These are phyloP conservation scores for Parastagonospora avenae DNA, from an alignment of 2,329 filamentous ascomycete genomes.

Conservation along the genomic window DNA sequence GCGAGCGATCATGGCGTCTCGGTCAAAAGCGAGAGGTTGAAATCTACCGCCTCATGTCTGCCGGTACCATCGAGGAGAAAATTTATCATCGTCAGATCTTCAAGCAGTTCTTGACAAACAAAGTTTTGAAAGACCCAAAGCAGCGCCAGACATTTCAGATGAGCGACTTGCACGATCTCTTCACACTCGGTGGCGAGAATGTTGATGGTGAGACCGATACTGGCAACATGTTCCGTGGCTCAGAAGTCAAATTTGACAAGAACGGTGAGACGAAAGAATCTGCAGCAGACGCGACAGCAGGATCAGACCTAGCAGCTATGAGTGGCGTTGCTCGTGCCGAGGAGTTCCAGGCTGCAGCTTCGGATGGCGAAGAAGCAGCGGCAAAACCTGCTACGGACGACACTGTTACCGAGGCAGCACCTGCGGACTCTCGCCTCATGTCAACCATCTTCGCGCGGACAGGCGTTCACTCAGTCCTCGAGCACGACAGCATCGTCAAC, in stretches of 20 bases:
- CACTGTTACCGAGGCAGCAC: constrained; percentile 10
- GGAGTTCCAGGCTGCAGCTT: constrained; percentile 43
- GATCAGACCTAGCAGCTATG: constrained; percentile 42
- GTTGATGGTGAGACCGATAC: constrained; percentile 76
- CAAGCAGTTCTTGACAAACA: constrained; percentile 97
- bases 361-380: constrained; percentile 29
- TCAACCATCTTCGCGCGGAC: constrained; percentile 86
- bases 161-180: constrained; percentile 89
- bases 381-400: constrained; percentile 14
- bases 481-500: constrained; percentile 85
- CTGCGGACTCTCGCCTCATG: constrained; percentile 70
- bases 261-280: constrained; percentile 26
- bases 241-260: constrained; percentile 69
- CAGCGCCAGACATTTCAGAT: constrained; percentile 90
- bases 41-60: constrained; percentile 97
- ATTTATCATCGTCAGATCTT: constrained; percentile 99
- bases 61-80: constrained; percentile 98
- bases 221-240: constrained; percentile 83
- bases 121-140: constrained; percentile 91
- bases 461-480: constrained; percentile 86
- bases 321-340: constrained; percentile 52
- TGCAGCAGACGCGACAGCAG: constrained; percentile 27
- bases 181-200: constrained; percentile 72
- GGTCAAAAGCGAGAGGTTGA: constrained; percentile 95
- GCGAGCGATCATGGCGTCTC: constrained; percentile 92